Evolutionary conservation across 208 protist genomes (phyloP).

Genomic region (Wallacemonas sp.): DNA sequence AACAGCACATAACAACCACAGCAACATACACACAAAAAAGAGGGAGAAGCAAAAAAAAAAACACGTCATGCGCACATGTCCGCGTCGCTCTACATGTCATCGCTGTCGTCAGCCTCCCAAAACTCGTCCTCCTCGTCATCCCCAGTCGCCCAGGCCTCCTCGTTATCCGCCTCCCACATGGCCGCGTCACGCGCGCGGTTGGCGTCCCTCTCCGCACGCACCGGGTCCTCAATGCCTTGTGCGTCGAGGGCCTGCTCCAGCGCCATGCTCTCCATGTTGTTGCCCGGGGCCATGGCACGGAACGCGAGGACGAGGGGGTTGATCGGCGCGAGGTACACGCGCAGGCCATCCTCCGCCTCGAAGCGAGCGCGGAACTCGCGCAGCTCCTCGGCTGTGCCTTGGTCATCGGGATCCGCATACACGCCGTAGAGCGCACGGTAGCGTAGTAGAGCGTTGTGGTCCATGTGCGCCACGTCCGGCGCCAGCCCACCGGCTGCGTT

Average conservation of each 20-base stretch:
- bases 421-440: constrained; percentile 38
- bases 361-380: constrained; percentile 24
- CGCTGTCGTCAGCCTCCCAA: neutral
- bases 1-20: no score
- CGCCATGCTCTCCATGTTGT: constrained; percentile 28
- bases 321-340: constrained; percentile 7
- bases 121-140: neutral
- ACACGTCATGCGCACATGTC: neutral
- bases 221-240: constrained; percentile 36
- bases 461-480: constrained; percentile 20
- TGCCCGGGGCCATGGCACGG: constrained; percentile 29
- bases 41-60: neutral
- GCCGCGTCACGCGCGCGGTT: constrained; percentile 21
- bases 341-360: constrained; percentile 18
- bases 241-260: constrained; percentile 23
- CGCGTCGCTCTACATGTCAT: neutral
- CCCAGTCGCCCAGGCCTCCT: neutral
- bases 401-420: constrained; percentile 6
- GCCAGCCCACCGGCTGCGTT: neutral
- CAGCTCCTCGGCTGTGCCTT: constrained; percentile 20
- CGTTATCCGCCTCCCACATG: constrained; percentile 17
- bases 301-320: constrained; percentile 29
- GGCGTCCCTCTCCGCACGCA: constrained; percentile 4
- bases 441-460: constrained; percentile 38
- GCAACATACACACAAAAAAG: neutral